Percentiles rank a stretch among this genome's conserved stretches.
Evolutionary conservation across 208 protist species (phyloP).

Genomic region (Wallacemonas collosoma): DNA sequence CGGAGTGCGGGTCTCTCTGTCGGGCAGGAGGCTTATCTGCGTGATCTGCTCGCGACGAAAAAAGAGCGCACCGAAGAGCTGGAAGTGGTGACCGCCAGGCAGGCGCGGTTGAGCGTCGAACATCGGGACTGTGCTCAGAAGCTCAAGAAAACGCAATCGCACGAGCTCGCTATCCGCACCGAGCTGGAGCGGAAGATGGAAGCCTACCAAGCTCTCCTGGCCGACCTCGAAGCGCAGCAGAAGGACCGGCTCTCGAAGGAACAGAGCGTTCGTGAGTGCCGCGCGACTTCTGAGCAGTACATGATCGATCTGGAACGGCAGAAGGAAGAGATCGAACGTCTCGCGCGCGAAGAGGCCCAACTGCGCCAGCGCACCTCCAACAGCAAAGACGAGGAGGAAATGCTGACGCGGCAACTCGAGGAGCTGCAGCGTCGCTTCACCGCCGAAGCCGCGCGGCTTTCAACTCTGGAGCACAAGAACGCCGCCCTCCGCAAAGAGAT

Average conservation of each 20-base stretch:
- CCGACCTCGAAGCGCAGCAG: conserved; percentile 65
- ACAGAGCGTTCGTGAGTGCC: conserved; percentile 90
- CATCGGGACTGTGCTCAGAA: conserved; percentile 39
- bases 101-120: conserved; percentile 67
- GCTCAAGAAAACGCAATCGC: conserved; percentile 10
- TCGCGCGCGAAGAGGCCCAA: conserved; percentile 45
- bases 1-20: conserved; percentile 92
- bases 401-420: conserved; percentile 52
- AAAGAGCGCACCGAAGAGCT: conserved; percentile 93
- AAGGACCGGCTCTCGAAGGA: conserved; percentile 85
- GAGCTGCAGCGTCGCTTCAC: conserved; percentile 78
- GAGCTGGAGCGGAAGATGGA: conserved; percentile 47
- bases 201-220: conserved; percentile 61
- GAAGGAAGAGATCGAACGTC: conserved; percentile 34
- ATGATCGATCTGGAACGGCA: conserved; percentile 58
- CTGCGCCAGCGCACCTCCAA: conserved; percentile 33
- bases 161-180: conserved; percentile 18
- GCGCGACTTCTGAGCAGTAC: conserved; percentile 61
- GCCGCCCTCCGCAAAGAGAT: conserved; percentile 79
- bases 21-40: conserved; percentile 95
- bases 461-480: conserved; percentile 87
- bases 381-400: conserved; percentile 45
- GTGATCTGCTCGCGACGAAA: conserved; percentile 93
- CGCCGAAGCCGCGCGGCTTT: conserved; percentile 71
- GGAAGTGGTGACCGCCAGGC: conserved; percentile 61